Percentiles rank a stretch among this genome's conserved stretches.
Conservation (phyloP, 2,329 filamentous ascomycete genomes). For the Claviceps sp. region DNA sequence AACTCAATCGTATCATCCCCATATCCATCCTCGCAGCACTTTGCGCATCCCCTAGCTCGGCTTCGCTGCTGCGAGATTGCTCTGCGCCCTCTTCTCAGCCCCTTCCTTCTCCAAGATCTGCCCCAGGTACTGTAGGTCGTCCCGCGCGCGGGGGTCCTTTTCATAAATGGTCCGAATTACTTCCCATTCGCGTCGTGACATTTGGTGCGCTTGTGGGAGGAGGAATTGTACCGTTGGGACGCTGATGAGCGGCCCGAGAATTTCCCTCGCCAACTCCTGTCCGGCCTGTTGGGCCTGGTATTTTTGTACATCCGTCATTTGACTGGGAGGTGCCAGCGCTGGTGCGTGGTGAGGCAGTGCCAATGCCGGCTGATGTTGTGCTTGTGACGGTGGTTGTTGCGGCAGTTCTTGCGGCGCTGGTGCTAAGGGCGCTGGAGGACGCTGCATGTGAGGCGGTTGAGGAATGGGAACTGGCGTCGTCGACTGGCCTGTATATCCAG, state of each 20-base stretch:
- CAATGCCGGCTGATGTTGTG: constrained; percentile 4
- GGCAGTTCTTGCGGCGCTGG: neutral
- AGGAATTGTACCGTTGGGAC: constrained; percentile 57
- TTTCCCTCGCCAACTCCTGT: constrained; percentile 43
- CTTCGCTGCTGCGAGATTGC: constrained; percentile 2
- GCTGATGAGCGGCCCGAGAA: constrained; percentile 49
- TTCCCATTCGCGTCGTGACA: constrained; percentile 58
- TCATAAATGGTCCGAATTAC: constrained; percentile 58
- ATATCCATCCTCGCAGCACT: neutral
- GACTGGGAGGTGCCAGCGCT: constrained; percentile 5
- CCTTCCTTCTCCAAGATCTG: constrained; percentile 39
- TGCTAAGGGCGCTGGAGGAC: constrained; percentile 5
- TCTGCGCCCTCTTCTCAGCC: constrained; percentile 10
- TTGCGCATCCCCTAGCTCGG: neutral
- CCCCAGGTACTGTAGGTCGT: constrained; percentile 46
- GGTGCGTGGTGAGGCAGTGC: neutral
- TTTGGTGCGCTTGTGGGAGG: constrained; percentile 53
- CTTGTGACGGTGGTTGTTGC: neutral
- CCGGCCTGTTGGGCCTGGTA: constrained; percentile 36
- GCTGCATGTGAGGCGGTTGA: constrained; percentile 16
- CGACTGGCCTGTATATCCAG: constrained; percentile 18
- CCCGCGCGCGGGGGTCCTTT: constrained; percentile 48
- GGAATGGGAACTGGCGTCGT: constrained; percentile 24
- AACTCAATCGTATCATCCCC: neutral
- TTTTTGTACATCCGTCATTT: constrained; percentile 21